Evolutionary conservation across 1,139 yeast genomes (phyloP), one percentile per base, ranked within the genome.

Genomic region (Wickerhamiella infanticola): DNA sequence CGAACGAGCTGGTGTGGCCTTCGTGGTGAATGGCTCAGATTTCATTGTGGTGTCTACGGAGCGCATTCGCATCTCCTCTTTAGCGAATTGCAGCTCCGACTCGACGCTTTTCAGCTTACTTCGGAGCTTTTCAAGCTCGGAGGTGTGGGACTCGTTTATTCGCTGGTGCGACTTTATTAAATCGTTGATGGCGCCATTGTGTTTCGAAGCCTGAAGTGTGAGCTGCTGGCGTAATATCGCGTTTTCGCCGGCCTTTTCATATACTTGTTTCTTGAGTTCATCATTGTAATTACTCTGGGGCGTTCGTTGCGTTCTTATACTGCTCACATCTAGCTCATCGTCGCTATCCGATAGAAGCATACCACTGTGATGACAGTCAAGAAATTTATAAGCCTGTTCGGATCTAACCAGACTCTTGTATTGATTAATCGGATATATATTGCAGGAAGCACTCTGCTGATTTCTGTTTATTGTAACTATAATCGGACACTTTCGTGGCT

Each of bases 221-320:
- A 83, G 62, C 55, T 80, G 83, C 23, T 80, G 76, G 48, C 88
- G 66, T 25, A 85, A 67, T 37, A 84, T 78, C 8, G 93, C 78
- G 31, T 81, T 76, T 56, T 85, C 94, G 3, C 95, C 95, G 2
- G 41, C 41, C 38, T 40, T 47, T 33, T 47, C 50, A 44, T 35
- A 45, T 23, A 45, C 7, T 24, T n/a, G 38, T 23, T 26, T 3
- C 4, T 39, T 41, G 25, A 45, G 36, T 9, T 39, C 26, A 9
- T 7, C 9, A 7, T 29, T 11, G 33, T 7, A 29, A 11, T 7
- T 11, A 7, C 9, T 9, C 23, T 9, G 33, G 8, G 26, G 35
- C 33, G 41, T 5, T 11, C n/a, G 2, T 33, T 25, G 23, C 18
- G 31, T 39, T 11, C 26, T 27, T 11, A 9, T n/a, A 9, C 24